phyloP scores from a whole-genome alignment of 805 yeast species.

The Yarrowia sp. region DNA sequence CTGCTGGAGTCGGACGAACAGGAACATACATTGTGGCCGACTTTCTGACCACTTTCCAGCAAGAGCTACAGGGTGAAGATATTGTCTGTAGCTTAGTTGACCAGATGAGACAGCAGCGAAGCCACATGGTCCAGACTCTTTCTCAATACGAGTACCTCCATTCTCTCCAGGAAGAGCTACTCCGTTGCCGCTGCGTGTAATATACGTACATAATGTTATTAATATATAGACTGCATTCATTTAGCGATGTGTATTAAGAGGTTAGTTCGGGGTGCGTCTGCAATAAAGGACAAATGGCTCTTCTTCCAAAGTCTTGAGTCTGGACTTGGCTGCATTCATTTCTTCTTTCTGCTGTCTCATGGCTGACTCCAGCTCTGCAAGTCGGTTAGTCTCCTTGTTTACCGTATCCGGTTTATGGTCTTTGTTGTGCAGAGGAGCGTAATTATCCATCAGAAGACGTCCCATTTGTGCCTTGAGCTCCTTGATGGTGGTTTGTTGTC shows the following conservation, averaged over 20 bases:
- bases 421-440: neutral
- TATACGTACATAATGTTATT: conserved; percentile 11
- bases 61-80: conserved; percentile 35
- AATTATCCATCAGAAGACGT: neutral
- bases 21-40: conserved; percentile 83
- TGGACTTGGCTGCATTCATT: neutral
- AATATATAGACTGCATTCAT: conserved; percentile 20
- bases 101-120: conserved; percentile 43
- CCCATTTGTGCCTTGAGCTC: neutral
- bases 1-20: conserved; percentile 96
- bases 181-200: neutral
- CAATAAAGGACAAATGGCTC: conserved; percentile 5
- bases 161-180: neutral
- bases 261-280: neutral
- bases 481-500: neutral
- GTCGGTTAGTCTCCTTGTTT: neutral
- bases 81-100: conserved; percentile 38
- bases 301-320: neutral
- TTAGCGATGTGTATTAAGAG: neutral
- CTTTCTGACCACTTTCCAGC: conserved; percentile 44
- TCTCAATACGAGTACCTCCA: conserved; percentile 43
- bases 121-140: conserved; percentile 45
- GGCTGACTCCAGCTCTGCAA: neutral
- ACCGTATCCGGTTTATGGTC: neutral
- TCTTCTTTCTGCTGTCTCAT: neutral